Base-by-base conservation (phyloP, 805 yeast genomes). In the Barnettozyma wickerhamii region DNA sequence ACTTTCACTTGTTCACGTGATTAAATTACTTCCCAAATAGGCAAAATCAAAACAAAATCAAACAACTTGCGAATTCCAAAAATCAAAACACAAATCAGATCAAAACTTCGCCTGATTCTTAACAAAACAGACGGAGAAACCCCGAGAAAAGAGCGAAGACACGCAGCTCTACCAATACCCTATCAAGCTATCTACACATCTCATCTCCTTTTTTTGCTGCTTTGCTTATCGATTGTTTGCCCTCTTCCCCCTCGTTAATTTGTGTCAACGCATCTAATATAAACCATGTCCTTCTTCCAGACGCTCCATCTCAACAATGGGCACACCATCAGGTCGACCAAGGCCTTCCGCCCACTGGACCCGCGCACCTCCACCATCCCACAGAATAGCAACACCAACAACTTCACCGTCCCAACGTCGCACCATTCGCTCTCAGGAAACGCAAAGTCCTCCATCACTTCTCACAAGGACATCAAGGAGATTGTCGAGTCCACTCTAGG, bases 401-500 rank as follows among this genome's bases (percentile, higher is more conserved):
- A 13, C 38, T 23, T 24, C 53, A 57, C 30, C 49, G 39, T 12
- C 50, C 40, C 26, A 23, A 9, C 9, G 12, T 23, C 3, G 2
- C 26, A 30, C 43, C 46, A 23, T 38, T n/a, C n/a, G n/a, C n/a
- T n/a, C n/a, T n/a, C n/a, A n/a, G n/a, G n/a, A n/a, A n/a, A 40
- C 18, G 45, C 44, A 3, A 24, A 33, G n/a, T 29, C 68, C n/a
- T 58, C 71, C 7, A 69, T 71, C 18, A 59, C 74, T 4, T 62
- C 77, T 17, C 95, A 85, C 56, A 78, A 72, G 53, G 93, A 85
- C 55, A 77, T 93, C 42, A 76, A 95, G 45, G 80, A 72, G 55
- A 88, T 89, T 55, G 99, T 96, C 1, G 98, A 91, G 59, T 89
- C 95, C 33, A 91, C 99, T 0, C 69, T 93, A 37, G 99, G 99